Conservation (phyloP, 768 basidiomycete genomes). For the Hypholoma sublateritium region DNA sequence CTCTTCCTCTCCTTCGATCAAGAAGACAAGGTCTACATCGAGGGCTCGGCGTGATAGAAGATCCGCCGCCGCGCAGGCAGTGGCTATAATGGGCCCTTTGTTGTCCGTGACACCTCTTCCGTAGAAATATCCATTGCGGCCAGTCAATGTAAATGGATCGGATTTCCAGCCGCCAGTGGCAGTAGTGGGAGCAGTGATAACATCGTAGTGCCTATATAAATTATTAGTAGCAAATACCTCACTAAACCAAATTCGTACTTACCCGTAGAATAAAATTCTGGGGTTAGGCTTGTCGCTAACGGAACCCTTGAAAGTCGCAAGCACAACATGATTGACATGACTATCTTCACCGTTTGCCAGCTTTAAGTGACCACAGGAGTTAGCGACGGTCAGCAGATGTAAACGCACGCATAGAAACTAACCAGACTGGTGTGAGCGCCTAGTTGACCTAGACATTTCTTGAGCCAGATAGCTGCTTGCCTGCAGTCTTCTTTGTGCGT, state of each 20-base stretch:
- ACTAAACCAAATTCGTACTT: constrained; percentile 11
- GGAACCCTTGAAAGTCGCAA: constrained; percentile 82
- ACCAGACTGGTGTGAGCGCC: constrained; percentile 83
- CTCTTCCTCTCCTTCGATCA: constrained; percentile 97
- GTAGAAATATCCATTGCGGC: constrained; percentile 86
- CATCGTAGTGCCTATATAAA: constrained; percentile 85
- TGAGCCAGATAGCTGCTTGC: constrained; percentile 91
- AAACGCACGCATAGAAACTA: constrained; percentile 17
- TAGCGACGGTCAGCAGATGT: neutral
- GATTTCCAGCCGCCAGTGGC: constrained; percentile 68
- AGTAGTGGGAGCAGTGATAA: constrained; percentile 72
- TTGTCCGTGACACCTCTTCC: constrained; percentile 93
- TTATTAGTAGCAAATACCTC: neutral
- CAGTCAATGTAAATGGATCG: constrained; percentile 80
- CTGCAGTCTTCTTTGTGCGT: constrained; percentile 82
- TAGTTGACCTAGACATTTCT: constrained; percentile 83
- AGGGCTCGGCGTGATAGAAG: constrained; percentile 71
- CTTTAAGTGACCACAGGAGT: constrained; percentile 35
- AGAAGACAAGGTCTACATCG: constrained; percentile 82
- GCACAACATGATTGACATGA: constrained; percentile 73
- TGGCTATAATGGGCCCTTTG: constrained; percentile 92
- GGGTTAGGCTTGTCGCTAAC: constrained; percentile 58
- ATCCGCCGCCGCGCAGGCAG: constrained; percentile 86
- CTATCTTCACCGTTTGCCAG: constrained; percentile 72
- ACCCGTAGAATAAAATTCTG: constrained; percentile 91